A percentile compares a stretch with the other conserved stretches of the same genome.
Evolutionary conservation across 805 yeast species (phyloP).

Genomic region (Metschnikowia reukaufii): DNA sequence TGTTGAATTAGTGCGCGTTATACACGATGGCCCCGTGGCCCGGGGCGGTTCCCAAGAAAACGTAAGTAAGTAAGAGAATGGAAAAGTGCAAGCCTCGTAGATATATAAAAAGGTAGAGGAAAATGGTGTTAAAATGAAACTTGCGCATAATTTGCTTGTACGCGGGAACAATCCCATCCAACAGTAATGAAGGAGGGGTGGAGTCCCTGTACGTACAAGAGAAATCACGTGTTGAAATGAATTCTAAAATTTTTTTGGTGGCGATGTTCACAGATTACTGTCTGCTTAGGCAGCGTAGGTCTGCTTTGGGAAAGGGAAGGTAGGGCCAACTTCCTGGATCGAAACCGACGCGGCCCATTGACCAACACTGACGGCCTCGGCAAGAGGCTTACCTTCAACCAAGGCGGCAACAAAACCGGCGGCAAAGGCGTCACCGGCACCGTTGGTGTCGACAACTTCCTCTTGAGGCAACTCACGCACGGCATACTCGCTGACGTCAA

Average conservation of each 20-base stretch:
- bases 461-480: slow-evolving; percentile 70
- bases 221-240: slow-evolving; percentile 20
- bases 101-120: background rate
- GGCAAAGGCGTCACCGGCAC: slow-evolving; percentile 99
- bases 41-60: background rate
- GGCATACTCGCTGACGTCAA: slow-evolving; percentile 51
- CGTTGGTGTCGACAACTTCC: slow-evolving; percentile 88
- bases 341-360: slow-evolving; percentile 96
- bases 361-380: slow-evolving; percentile 71
- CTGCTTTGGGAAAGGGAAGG: slow-evolving; percentile 81
- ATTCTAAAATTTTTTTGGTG: slow-evolving; percentile 2
- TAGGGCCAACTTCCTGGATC: slow-evolving; percentile 91
- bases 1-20: slow-evolving; percentile 22
- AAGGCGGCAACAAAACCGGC: slow-evolving; percentile 92
- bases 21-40: background rate
- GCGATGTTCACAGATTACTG: too few relatives aligned
- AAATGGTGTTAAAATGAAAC: background rate
- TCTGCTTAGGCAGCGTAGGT: slow-evolving; percentile 33
- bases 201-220: background rate
- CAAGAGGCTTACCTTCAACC: slow-evolving; percentile 66
- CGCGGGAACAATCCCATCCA: too few relatives aligned
- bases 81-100: too few relatives aligned
- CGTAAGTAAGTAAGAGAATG: background rate
- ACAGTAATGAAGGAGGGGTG: too few relatives aligned
- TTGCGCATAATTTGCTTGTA: background rate